A percentile compares a stretch with the other conserved stretches of the same genome.
These are phyloP conservation scores for cucumber (Cucumis sativus) DNA, from an alignment of 306 rosid species.

Conservation along the genomic window Cucumber_9930_V3 NC_026660.2:8558501-8559000, in stretches of 20 bases:
- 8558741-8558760: slow-evolving; percentile 25
- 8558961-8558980: slow-evolving; percentile 70
- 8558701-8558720: no score
- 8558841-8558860: slow-evolving; percentile 31
- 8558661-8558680: no score
- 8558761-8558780: slow-evolving; percentile 38
- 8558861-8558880: slow-evolving; percentile 31
- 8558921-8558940: slow-evolving; percentile 44
- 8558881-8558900: slow-evolving; percentile 24
- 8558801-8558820: slow-evolving; percentile 56
- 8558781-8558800: slow-evolving; percentile 67
- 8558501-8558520: no score
- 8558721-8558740: not conserved
- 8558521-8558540: no score
- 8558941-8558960: slow-evolving; percentile 84
- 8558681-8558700: no score
- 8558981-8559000: no score
- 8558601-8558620: no score
- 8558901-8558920: slow-evolving; percentile 23
- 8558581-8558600: no score
- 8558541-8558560: no score
- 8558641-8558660: no score
- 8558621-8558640: no score
- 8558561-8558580: no score
- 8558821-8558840: slow-evolving; percentile 42